phyloP scores from a whole-genome alignment of 2,329 filamentous ascomycete genomes.

The Canariomyces notabilis region DNA sequence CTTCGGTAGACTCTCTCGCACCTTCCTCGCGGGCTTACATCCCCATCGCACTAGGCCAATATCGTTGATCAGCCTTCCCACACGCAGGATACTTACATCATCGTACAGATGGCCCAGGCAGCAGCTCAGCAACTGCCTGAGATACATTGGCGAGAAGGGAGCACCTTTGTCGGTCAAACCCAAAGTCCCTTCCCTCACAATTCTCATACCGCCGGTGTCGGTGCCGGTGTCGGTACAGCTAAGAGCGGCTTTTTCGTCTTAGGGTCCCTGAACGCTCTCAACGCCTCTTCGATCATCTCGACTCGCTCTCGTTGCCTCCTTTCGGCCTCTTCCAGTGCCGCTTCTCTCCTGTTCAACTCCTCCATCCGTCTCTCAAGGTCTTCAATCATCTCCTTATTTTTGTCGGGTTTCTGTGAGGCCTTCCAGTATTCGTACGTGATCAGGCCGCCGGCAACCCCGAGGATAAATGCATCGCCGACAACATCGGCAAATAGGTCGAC shows the following conservation, averaged over 20 bases:
- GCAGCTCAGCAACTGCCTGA: neutral
- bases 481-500: constrained; percentile 65
- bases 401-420: constrained; percentile 55
- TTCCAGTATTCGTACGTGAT: constrained; percentile 60
- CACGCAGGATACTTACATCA: neutral
- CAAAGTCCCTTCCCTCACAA: neutral
- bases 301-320: constrained; percentile 43
- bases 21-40: constrained; percentile 10
- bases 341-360: constrained; percentile 45
- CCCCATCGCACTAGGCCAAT: neutral
- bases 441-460: constrained; percentile 51
- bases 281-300: constrained; percentile 48
- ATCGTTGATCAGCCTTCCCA: neutral
- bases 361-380: constrained; percentile 46
- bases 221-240: constrained; percentile 26
- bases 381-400: constrained; percentile 49
- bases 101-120: neutral
- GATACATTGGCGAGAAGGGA: too few species aligned
- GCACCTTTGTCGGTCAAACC: too few species aligned
- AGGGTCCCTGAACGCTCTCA: constrained; percentile 48
- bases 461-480: constrained; percentile 58
- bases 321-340: constrained; percentile 46
- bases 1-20: neutral
- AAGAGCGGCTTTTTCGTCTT: constrained; percentile 53
- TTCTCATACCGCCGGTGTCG: constrained; percentile 24